Evolutionary conservation across 1,284 basidiomycete species (phyloP), one percentile per base, ranked within the genome.

Genomic region (Austroboletus olivaceoglutinosus): DNA sequence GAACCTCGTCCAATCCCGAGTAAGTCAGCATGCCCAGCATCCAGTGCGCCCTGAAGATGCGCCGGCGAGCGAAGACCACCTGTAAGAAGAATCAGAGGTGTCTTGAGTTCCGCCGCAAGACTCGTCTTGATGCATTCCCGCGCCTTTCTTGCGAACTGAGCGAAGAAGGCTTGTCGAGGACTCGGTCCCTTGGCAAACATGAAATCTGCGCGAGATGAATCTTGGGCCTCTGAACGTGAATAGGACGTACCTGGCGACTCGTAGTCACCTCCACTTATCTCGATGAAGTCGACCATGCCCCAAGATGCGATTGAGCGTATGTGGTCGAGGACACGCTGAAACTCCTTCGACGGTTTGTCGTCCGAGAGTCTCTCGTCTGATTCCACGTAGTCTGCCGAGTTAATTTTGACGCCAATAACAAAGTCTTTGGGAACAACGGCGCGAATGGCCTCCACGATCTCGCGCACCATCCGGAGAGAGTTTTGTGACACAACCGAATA

Each of bases 261-360:
- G 60, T 95, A 95, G 62, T 89, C 86, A 2, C 92, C 92, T 4
- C 92, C 93, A 55, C 86, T 91, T 52, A 95, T 82, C 70, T 94
- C 90, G 46, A 95, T 84, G 65, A 92, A 90, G 67, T 93, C 92
- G 1, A 93, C 67, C 12, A 71, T 70, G 1, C 76, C 75, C 80
- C 86, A 89, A 23, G 70, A 68, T 0, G 85, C 80, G 37, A 95
- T 82, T 50, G 76, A 69, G 29, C 71, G 67, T 18, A 93, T 74
- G 57, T 94, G 86, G 33, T 75, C 68, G 4, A 92, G 69, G 2
- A 86, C 86, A 39, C 79, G 76, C 18, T 62, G 64, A 22, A 61
- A 58, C 22, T 64, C 64, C n/a, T 64, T 52, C 15, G 55, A 50
- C 2, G 56, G 56, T 25, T 58, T 57, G 25, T 62, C 59, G 4